These are phyloP conservation scores for Coemansia sp. DNA, from an alignment of 192 early-diverging fungal genomes.

Conservation along the genomic window DNA sequence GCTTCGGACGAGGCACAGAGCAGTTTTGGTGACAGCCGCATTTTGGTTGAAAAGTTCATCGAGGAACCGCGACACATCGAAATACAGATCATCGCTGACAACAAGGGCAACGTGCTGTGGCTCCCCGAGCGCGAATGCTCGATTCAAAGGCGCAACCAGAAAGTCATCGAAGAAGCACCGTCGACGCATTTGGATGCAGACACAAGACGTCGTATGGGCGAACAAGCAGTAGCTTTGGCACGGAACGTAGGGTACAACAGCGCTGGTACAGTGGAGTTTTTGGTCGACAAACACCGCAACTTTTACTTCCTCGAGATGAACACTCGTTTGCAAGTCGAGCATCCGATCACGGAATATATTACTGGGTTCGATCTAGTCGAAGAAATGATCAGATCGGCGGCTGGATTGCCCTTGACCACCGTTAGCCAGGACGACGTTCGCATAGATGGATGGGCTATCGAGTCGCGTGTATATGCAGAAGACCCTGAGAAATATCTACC, in stretches of 20 bases:
- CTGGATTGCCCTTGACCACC: constrained; percentile 68
- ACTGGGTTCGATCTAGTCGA: constrained; percentile 92
- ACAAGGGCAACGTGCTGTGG: constrained; percentile 72
- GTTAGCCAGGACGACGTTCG: constrained; percentile 71
- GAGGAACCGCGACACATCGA: constrained; percentile 79
- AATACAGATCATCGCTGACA: constrained; percentile 72
- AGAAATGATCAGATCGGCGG: constrained; percentile 93
- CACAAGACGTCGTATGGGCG: constrained; percentile 71
- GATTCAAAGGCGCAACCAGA: constrained; percentile 80
- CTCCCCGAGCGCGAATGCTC: constrained; percentile 90
- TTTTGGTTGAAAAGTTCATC: constrained; percentile 92
- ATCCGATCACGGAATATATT: constrained; percentile 76
- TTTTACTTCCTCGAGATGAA: constrained; percentile 86
- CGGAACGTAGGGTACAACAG: constrained; percentile 74
- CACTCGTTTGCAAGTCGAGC: constrained; percentile 78
- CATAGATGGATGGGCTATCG: constrained; percentile 89
- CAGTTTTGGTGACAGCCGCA: constrained; percentile 84
- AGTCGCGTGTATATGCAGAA: constrained; percentile 95
- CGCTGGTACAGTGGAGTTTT: constrained; percentile 77
- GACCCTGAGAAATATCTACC: constrained; percentile 93
- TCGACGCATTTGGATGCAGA: constrained; percentile 63
- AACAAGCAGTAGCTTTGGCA: constrained; percentile 74
- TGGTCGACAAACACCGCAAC: constrained; percentile 69
- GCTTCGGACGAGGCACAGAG: constrained; percentile 77
- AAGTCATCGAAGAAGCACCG: constrained; percentile 86